Evolutionary conservation across 1,284 basidiomycete genomes (phyloP).

Genomic region (Lentinus polychrous): DNA sequence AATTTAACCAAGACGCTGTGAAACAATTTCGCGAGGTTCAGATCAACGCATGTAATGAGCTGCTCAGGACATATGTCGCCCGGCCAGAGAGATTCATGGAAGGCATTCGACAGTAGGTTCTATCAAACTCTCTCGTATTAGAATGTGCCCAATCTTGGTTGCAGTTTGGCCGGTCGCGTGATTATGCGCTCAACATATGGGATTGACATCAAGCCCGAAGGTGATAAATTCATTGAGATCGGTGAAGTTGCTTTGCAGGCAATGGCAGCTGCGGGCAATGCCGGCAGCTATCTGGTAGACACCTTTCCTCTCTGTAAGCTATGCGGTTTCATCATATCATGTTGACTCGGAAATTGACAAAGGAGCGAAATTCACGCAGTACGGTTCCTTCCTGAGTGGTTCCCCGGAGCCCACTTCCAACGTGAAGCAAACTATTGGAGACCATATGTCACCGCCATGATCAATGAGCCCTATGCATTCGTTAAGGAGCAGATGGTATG

Average conservation of each 20-base stretch:
- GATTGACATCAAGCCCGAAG: conserved; percentile 15
- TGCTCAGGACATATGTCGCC: conserved; percentile 27
- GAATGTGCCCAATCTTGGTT: background rate
- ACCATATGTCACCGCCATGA: conserved; percentile 5
- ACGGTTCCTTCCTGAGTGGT: conserved; percentile 30
- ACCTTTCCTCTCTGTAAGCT: conserved; percentile 17
- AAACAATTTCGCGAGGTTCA: conserved; percentile 13
- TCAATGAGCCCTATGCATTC: conserved; percentile 3
- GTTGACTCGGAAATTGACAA: background rate
- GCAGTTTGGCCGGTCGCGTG: conserved; percentile 17
- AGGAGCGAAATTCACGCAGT: conserved; percentile 12
- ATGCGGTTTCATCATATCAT: background rate
- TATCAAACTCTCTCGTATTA: no score
- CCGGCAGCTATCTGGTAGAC: conserved; percentile 20
- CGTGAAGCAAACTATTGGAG: conserved; percentile 32
- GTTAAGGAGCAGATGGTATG: conserved; percentile 5
- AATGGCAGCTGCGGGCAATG: conserved; percentile 11
- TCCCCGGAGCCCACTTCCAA: conserved; percentile 35
- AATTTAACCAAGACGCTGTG: conserved; percentile 12
- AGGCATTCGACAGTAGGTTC: conserved; percentile 23
- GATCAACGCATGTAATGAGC: conserved; percentile 21
- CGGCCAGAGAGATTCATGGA: conserved; percentile 15
- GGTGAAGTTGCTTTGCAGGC: conserved; percentile 16
- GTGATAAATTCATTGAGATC: conserved; percentile 18
- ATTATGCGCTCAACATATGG: conserved; percentile 21